Evolutionary conservation across 495 filamentous ascomycete species (phyloP), one percentile per base, ranked within the genome.

Genomic region (Penicillium desertorum): DNA sequence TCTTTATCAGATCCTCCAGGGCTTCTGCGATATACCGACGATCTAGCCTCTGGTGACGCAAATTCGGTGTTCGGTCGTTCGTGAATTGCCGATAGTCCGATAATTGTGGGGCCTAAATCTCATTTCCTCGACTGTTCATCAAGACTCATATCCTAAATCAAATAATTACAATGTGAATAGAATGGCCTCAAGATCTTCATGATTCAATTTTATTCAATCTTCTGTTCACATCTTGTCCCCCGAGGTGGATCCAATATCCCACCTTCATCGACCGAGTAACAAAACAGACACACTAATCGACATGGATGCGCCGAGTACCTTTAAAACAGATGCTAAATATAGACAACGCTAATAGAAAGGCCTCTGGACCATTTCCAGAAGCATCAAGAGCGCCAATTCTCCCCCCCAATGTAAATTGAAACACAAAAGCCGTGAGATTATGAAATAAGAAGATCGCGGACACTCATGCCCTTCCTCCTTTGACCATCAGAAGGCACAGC

Each of bases 361-460:
- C 44, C 7, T n/a, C 34, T 37, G 16, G n/a, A 3, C n/a, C 27
- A 14, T 11, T 8, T 10, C 25, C 43, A 30, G 2, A 59, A 48
- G 17, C 14, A 14, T 14, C 7, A 23, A 8, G 19, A 17, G 14
- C 23, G 14, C 49, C 20, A 51, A 17, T 27, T 30, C 23, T 45
- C 36, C 44, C 9, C 9, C 30, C 10, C 30, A 34, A 30, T 30
- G 27, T 20, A 29, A 39, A 56, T 20, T 30, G 32, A 45, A 29
- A 53, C 23, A 27, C 29, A 27, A 19, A 53, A 48, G 1, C 10
- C 1, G 29, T 19, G 14, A 43, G 4, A 41, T 58, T 61, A 75
- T 52, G 86, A 83, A 54, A 84, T 91, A 44, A 95, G 76, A 53
- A 94, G 71, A 72, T 95, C 90, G 54, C 79, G 84, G 2, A 93